Evolutionary conservation across 805 yeast species (phyloP), one percentile per base, ranked within the genome.

Genomic region (Yarrowia bubula): DNA sequence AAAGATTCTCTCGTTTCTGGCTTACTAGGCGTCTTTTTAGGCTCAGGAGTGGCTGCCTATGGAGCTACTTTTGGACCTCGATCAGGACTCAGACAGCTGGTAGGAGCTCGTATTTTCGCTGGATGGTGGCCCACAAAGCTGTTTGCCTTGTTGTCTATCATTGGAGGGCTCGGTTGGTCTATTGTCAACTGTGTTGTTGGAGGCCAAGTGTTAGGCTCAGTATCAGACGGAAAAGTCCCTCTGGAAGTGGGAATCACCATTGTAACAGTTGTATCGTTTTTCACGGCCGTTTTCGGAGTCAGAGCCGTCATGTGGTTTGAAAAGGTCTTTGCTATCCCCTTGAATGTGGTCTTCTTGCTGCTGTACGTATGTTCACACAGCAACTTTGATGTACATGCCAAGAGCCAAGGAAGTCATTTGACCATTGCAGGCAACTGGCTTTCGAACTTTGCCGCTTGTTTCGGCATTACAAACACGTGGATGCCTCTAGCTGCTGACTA

Each of bases 151-250:
- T 83, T 88, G 42, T 83, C 90, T 50, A 84, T 89, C 66, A 75
- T 89, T 47, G 96, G 96, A 58, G 87, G 88, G 14, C 74, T 89
- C 70, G 97, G 97, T n/a, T 91, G 97, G 97, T 84, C 93, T n/a
- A 86, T 91, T 39, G 92, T 90, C n/a, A 90, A 90, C 73, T 84
- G 89, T 69, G 95, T 90, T 57, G 86, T 90, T 65, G 96, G 96
- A 42, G 97, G 97, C 17, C 92, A 91, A 75, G 87, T 91, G 66
- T 75, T 91, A 55, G 80, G 84, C 8, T 82, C 88, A 46, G 78
- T 91, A 18, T 85, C 91, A 43, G 76, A 85, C 69, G 89, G 84
- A 14, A 81, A 79, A 67, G 81, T 90, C 0, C 90, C 96, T 1
- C 71, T 90, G 42, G 84, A 86, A 72, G 86, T 85, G 17, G 96